Conservation (phyloP, 2,329 filamentous ascomycete genomes). For the Hypoxylon sp. region DNA sequence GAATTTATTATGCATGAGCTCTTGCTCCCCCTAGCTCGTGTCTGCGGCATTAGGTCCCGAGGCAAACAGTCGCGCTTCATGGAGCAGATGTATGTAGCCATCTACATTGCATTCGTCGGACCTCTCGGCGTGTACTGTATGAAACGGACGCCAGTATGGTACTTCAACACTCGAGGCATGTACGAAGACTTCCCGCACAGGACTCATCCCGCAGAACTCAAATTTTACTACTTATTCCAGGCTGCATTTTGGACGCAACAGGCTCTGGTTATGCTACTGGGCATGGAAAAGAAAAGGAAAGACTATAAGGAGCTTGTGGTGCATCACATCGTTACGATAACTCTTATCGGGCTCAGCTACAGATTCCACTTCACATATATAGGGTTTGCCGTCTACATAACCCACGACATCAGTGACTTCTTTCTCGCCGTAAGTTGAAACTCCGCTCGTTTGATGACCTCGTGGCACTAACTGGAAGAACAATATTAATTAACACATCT, state of each 20-base stretch:
- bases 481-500: not conserved
- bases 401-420: slow-evolving; percentile 81
- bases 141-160: slow-evolving; percentile 78
- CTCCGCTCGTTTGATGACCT: not conserved
- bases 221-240: slow-evolving; percentile 82
- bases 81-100: slow-evolving; percentile 81
- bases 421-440: slow-evolving; percentile 70
- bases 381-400: slow-evolving; percentile 80
- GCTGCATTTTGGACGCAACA: slow-evolving; percentile 83
- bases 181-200: slow-evolving; percentile 79
- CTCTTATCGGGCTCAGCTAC: slow-evolving; percentile 78
- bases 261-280: slow-evolving; percentile 76
- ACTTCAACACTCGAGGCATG: slow-evolving; percentile 80
- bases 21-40: slow-evolving; percentile 73
- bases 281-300: slow-evolving; percentile 79
- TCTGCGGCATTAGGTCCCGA: slow-evolving; percentile 70
- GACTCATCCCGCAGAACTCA: slow-evolving; percentile 75
- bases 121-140: slow-evolving; percentile 80
- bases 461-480: not conserved
- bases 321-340: slow-evolving; percentile 79
- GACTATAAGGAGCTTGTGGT: slow-evolving; percentile 81
- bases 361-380: slow-evolving; percentile 84
- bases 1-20: slow-evolving; percentile 82
- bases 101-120: slow-evolving; percentile 78
- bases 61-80: slow-evolving; percentile 79